These are phyloP conservation scores for Oryza nivara DNA, from an alignment of 176 grass and related monocot genomes.

Conservation along the genomic window DNA sequence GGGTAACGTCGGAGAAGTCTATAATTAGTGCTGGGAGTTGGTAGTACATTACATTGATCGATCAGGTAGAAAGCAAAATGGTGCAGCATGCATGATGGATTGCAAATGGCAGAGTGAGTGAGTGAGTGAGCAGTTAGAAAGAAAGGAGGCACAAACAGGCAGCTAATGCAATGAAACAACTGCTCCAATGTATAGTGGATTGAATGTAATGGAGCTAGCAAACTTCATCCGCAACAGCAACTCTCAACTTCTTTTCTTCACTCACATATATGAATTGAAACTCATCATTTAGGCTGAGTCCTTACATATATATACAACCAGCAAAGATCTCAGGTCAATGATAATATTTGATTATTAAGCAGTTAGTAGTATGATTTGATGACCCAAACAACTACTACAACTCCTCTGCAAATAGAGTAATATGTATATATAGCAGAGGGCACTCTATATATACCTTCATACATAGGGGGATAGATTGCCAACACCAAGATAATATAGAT, in stretches of 20 bases:
- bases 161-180: slow-evolving; percentile 8
- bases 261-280: background rate
- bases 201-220: background rate
- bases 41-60: background rate
- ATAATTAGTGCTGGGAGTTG: background rate
- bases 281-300: background rate
- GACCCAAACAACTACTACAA: background rate
- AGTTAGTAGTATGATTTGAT: background rate
- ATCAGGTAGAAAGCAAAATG: background rate
- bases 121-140: slow-evolving; percentile 26
- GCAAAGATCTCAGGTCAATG: background rate
- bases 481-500: no score
- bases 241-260: background rate
- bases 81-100: background rate
- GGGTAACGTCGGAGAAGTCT: background rate
- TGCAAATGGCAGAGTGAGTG: background rate
- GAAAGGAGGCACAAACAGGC: background rate
- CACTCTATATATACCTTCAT: background rate
- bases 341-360: background rate
- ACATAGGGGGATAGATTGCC: background rate
- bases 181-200: slow-evolving; percentile 4
- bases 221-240: background rate
- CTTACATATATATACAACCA: no score
- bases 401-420: background rate
- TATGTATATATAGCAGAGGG: background rate